A percentile compares a stretch with the other conserved stretches of the same genome.
Evolutionary conservation across 1,284 basidiomycete genomes (phyloP).

Genomic region (Cryptococcus hybrid): DNA sequence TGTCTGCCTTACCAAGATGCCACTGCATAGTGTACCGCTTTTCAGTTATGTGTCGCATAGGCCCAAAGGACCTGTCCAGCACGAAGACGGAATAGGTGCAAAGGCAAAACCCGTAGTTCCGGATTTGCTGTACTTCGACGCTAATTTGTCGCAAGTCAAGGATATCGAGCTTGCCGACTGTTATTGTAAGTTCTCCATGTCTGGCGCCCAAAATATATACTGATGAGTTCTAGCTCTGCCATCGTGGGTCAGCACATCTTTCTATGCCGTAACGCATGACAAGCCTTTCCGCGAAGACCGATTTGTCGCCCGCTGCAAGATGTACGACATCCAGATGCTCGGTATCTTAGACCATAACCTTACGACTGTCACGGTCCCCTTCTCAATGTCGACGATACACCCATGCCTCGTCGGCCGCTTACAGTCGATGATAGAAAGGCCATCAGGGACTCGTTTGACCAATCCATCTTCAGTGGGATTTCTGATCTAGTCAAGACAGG

Average conservation of each 20-base stretch:
- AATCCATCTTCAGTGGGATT: slow-evolving; percentile 24
- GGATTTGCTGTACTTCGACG: slow-evolving; percentile 80
- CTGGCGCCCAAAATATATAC: background rate
- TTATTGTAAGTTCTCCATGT: slow-evolving; percentile 35
- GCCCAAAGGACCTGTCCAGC: slow-evolving; percentile 54
- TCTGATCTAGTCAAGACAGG: slow-evolving; percentile 2
- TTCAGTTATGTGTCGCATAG: slow-evolving; percentile 61
- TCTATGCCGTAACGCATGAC: slow-evolving; percentile 50
- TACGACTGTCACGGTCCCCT: slow-evolving; percentile 80
- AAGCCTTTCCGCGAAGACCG: slow-evolving; percentile 79
- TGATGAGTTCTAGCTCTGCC: slow-evolving; percentile 29
- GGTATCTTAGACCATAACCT: slow-evolving; percentile 86
- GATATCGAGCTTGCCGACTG: slow-evolving; percentile 42
- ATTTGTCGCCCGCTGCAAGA: slow-evolving; percentile 86
- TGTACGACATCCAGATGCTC: slow-evolving; percentile 93
- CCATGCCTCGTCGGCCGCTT: slow-evolving; percentile 13
- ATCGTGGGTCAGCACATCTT: slow-evolving; percentile 49
- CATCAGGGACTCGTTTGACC: slow-evolving; percentile 38
- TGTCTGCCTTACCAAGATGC: slow-evolving; percentile 87
- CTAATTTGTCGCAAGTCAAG: slow-evolving; percentile 27
- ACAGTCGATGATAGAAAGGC: slow-evolving; percentile 27
- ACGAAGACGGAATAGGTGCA: slow-evolving; percentile 28
- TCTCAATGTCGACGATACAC: slow-evolving; percentile 51
- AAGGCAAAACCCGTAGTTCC: slow-evolving; percentile 52
- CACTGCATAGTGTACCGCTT: slow-evolving; percentile 85